phyloP scores from a whole-genome alignment of 2,329 filamentous ascomycete genomes.

The Sporothrix variecibatus region DNA sequence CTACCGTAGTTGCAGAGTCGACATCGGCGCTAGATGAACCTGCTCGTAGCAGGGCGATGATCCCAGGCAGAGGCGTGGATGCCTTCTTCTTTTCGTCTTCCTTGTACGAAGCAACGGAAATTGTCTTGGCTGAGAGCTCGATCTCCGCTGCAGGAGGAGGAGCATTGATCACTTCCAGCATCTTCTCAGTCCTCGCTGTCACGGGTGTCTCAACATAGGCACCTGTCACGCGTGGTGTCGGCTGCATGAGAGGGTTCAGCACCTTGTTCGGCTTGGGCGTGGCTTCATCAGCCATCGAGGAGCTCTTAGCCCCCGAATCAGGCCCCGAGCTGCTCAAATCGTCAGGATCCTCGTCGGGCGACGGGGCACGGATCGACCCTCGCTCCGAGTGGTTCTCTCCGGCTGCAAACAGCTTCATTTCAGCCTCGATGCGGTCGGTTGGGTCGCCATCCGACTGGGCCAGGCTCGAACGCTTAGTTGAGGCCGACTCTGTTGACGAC shows the following conservation, averaged over 20 bases:
- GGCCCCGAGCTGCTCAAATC: constrained; percentile 24
- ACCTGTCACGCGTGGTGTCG: constrained; percentile 56
- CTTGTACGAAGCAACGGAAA: background rate
- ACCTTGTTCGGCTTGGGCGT: constrained; percentile 51
- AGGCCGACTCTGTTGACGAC: constrained; percentile 49
- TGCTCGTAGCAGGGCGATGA: constrained; percentile 10
- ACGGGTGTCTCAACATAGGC: constrained; percentile 60
- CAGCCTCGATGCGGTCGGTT: constrained; percentile 57
- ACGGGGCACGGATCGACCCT: constrained; percentile 55
- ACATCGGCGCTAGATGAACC: background rate
- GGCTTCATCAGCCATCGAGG: constrained; percentile 19
- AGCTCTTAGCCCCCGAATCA: constrained; percentile 9
- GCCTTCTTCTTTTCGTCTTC: background rate
- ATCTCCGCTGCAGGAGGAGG: background rate
- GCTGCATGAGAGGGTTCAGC: constrained; percentile 49
- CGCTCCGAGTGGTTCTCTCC: constrained; percentile 57
- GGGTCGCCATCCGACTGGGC: constrained; percentile 55
- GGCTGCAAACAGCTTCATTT: constrained; percentile 59
- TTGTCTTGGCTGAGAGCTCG: background rate
- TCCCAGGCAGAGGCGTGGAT: background rate
- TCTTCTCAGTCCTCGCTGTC: constrained; percentile 46
- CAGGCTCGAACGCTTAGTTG: constrained; percentile 52
- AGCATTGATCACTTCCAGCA: constrained; percentile 23
- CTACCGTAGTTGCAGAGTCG: background rate
- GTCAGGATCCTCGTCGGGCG: constrained; percentile 37